These are phyloP conservation scores for Pythium volutum DNA, from an alignment of 352 stramenopile species.

Conservation along the genomic window DNA sequence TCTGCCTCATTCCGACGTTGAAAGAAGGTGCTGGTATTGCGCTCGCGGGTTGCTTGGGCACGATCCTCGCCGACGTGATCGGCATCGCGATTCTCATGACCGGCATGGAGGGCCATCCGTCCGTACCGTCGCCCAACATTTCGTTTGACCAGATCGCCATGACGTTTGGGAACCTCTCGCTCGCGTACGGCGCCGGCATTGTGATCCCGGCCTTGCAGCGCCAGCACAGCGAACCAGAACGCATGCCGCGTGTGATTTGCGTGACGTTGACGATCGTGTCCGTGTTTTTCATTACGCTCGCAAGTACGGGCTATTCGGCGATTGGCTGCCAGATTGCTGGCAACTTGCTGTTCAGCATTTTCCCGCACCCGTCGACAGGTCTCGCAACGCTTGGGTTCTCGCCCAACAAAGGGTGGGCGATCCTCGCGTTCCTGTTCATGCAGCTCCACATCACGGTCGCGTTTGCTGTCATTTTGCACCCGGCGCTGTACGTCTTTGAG, in stretches of 20 bases:
- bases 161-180: constrained; percentile 35
- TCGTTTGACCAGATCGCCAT: constrained; percentile 28
- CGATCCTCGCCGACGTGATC: constrained; percentile 30
- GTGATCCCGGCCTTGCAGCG: constrained; percentile 33
- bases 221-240: constrained; percentile 30
- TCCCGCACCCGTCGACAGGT: constrained; percentile 3
- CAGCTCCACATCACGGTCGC: constrained; percentile 41
- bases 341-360: constrained; percentile 33
- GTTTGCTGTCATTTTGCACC: constrained; percentile 31
- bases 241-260: constrained; percentile 37
- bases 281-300: constrained; percentile 30
- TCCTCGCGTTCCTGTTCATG: constrained; percentile 39
- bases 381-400: constrained; percentile 27
- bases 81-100: constrained; percentile 24
- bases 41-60: constrained; percentile 30
- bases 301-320: constrained; percentile 24
- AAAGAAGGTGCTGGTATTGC: constrained; percentile 29
- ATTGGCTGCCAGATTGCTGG: constrained; percentile 33
- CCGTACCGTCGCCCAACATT: constrained; percentile 16
- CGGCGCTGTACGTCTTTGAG: constrained; percentile 30
- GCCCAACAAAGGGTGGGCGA: constrained; percentile 19
- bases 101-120: constrained; percentile 22
- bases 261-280: constrained; percentile 36
- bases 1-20: constrained; percentile 32
- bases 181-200: constrained; percentile 35